Evolutionary conservation across 1,284 basidiomycete genomes (phyloP), one percentile per base, ranked within the genome.

Genomic region (Cryptococcus sp.): DNA sequence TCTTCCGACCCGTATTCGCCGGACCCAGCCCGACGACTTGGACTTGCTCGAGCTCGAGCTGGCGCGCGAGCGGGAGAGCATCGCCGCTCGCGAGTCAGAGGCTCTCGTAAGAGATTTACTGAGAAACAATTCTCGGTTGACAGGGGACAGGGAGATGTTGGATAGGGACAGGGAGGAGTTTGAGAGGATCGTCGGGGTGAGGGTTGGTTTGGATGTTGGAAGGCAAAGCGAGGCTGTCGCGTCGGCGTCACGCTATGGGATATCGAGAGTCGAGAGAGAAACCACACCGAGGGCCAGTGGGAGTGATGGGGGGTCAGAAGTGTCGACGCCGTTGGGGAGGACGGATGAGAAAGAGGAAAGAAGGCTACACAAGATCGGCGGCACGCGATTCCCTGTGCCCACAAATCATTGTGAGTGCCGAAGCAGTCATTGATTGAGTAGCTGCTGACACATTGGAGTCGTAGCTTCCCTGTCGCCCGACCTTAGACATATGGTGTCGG

Each of bases 401-500:
- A 71, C 76, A 24, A 78, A 78, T 62, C 76, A 78, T 56, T 75
- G 75, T 76, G 56, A 60, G 75, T 69, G 1, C 0, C 43, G n/a
- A n/a, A 12, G 18, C 33, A 7, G 16, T 20, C 20, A 13, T 18
- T 18, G 9, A 40, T 3, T 43, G 33, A 28, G 36, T 21, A 23
- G 37, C 23, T 42, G 15, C 12, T 20, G 15, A 49, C 49, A 21
- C 40, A 16, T 36, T 50, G 18, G 12, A 15, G 5, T 21, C 28
- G 28, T 44, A 77, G 75, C 76, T 4, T 76, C 76, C 0, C 54
- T 78, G 11, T 75, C 72, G 5, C 76, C 76, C 2, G 76, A 78
- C 56, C 60, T 77, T 9, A 67, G 61, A 38, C 73, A 69, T 1
- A 73, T 78, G 71, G 70, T 78, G 2, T 74, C 73, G 1, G 76